Base-by-base conservation (phyloP, 139 green algal species). In the Desmodesmus armatus region DNA sequence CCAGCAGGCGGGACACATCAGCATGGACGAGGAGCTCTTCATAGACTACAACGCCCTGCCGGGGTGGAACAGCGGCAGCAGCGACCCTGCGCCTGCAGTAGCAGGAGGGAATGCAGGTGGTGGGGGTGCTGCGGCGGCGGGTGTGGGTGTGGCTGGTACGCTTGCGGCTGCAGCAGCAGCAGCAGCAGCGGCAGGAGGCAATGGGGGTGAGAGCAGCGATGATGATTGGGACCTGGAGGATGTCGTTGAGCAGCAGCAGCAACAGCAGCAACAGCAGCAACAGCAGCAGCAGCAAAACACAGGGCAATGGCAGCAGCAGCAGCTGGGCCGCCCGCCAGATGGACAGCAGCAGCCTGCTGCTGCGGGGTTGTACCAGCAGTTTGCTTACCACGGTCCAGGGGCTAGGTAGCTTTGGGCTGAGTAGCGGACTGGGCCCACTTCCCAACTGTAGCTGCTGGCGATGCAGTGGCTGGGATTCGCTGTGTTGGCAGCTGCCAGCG, bases 341-440 rank as follows among this genome's bases (percentile, higher is more conserved):
- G 35, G 53, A 37, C 69, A 78, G 69, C 69, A 77, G 69, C 69
- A 78, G 69, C 39, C n/a, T n/a, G n/a, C n/a, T n/a, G n/a, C n/a
- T n/a, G n/a, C n/a, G n/a, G n/a, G n/a, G n/a, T n/a, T n/a, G n/a
- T n/a, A n/a, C n/a, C n/a, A n/a, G n/a, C n/a, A n/a, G n/a, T n/a
- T n/a, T n/a, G n/a, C n/a, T n/a, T n/a, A n/a, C n/a, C n/a, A n/a
- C n/a, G n/a, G n/a, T n/a, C n/a, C n/a, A n/a, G n/a, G n/a, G n/a
- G n/a, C n/a, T n/a, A n/a, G n/a, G n/a, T n/a, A n/a, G n/a, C n/a
- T n/a, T n/a, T n/a, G n/a, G n/a, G n/a, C n/a, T n/a, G n/a, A n/a
- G n/a, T n/a, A n/a, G n/a, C n/a, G n/a, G n/a, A n/a, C n/a, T n/a
- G n/a, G n/a, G n/a, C n/a, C n/a, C n/a, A n/a, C n/a, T n/a, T n/a